phyloP scores from a whole-genome alignment of 2,329 filamentous ascomycete genomes.

The Paramyrothecium sp. region DNA sequence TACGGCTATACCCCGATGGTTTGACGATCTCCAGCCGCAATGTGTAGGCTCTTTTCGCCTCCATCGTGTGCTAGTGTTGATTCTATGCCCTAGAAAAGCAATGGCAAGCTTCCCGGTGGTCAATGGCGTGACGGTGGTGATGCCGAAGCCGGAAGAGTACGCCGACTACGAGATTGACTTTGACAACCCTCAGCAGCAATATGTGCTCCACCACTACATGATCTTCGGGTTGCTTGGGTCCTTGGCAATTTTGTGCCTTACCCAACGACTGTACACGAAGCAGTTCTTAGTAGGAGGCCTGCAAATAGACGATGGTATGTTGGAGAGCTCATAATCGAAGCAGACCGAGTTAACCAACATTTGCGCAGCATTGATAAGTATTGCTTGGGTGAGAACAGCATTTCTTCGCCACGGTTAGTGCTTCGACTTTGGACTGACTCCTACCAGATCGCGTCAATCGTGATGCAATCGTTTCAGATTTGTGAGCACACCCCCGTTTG shows the following conservation, averaged over 20 bases:
- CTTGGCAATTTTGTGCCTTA: conserved; percentile 13
- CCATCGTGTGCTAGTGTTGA: no score
- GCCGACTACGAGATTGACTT: conserved; percentile 11
- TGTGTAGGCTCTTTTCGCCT: no score
- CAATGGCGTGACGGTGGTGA: conserved; percentile 18
- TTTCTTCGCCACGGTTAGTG: background rate
- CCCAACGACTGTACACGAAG: conserved; percentile 27
- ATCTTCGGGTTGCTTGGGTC: conserved; percentile 18
- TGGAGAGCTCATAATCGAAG: no score
- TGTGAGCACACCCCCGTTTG: conserved; percentile 10
- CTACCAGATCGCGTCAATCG: conserved; percentile 12
- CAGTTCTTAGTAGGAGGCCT: conserved; percentile 10
- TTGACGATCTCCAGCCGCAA: no score
- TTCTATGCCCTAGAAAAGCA: background rate
- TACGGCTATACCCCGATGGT: no score
- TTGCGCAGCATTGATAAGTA: conserved; percentile 6
- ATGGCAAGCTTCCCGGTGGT: conserved; percentile 13
- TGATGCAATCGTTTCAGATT: conserved; percentile 20
- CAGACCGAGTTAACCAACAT: background rate
- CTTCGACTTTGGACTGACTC: background rate
- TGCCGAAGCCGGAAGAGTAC: conserved; percentile 21
- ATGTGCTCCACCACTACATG: background rate
- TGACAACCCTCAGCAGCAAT: background rate
- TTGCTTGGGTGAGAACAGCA: conserved; percentile 11
- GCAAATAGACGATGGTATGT: conserved; percentile 16